Evolutionary conservation across 768 basidiomycete genomes (phyloP), one percentile per base, ranked within the genome.

Genomic region (Serendipita sp.): DNA sequence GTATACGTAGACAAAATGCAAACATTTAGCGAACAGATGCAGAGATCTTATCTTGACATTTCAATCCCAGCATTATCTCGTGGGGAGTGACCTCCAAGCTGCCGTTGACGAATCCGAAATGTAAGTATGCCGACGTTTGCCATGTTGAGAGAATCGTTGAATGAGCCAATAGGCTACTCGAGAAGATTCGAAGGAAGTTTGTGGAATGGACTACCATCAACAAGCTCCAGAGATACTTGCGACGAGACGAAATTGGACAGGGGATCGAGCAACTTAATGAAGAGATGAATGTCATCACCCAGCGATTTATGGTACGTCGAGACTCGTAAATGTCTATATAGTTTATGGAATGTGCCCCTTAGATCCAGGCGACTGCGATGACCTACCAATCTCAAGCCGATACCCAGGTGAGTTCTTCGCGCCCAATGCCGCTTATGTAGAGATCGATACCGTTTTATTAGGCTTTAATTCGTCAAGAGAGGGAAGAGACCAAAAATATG

Each of bases 1-100:
- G 63, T 29, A 27, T 40, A 44, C 64, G 62, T 67, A 81, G 81
- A 67, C 71, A 67, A 79, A 77, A 68, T 74, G 77, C 18, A 71
- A 69, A 65, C 76, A 74, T 52, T 70, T 83, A 27, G 74, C 74
- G 3, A 67, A 73, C 60, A 76, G 75, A 67, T 82, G 81, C 65
- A 69, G 71, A 10, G 69, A 71, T 29, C 69, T 82, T 31, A 67
- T 79, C 52, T 73, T 67, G 63, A 68, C 74, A 16, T 69, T 82
- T 45, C 69, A 72, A 16, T 79, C 81, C 16, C 75, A 79, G 15
- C 70, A 73, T 2, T 66, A 71, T 44, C 69, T 79, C 52, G 73
- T 73, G 45, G 76, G 80, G 27, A 74, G 75, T 33, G 78, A 76
- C 18, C 70, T 78, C 16, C 72, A 71, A 52, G 71, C 72, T 44